Evolutionary conservation across 768 basidiomycete species (phyloP).

Genomic region (Lentinula boryana): DNA sequence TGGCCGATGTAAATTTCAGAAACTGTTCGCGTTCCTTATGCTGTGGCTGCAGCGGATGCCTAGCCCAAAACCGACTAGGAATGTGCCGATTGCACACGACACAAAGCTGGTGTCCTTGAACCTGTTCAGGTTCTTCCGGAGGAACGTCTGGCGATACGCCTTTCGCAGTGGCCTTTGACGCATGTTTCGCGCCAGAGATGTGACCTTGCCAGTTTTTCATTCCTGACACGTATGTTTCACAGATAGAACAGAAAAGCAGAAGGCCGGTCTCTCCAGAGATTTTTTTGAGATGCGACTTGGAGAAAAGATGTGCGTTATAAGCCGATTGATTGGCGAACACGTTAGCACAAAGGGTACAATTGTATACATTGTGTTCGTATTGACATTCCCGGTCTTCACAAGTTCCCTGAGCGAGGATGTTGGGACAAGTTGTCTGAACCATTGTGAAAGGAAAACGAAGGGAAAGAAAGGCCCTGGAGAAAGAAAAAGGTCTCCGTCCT

Average conservation of each 20-base stretch:
- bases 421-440: conserved; percentile 9
- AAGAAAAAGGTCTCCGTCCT: background rate
- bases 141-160: conserved; percentile 12
- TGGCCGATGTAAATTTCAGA: conserved; percentile 17
- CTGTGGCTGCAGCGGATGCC: conserved; percentile 9
- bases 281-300: conserved; percentile 11
- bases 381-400: conserved; percentile 11
- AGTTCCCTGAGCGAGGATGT: conserved; percentile 10
- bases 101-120: conserved; percentile 13
- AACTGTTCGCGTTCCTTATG: conserved; percentile 21
- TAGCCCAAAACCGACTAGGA: conserved; percentile 2
- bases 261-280: background rate
- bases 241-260: conserved; percentile 9
- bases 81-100: conserved; percentile 17
- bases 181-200: conserved; percentile 10
- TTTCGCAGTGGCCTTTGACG: background rate
- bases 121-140: conserved; percentile 12
- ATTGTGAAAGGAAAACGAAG: background rate
- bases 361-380: conserved; percentile 13
- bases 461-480: background rate
- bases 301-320: conserved; percentile 12
- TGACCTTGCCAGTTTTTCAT: conserved; percentile 15
- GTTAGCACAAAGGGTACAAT: conserved; percentile 16
- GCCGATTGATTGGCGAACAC: conserved; percentile 8
- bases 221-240: conserved; percentile 3